Evolutionary conservation across 305 asterid species (phyloP).

Genomic region (Ajuga reptans): DNA sequence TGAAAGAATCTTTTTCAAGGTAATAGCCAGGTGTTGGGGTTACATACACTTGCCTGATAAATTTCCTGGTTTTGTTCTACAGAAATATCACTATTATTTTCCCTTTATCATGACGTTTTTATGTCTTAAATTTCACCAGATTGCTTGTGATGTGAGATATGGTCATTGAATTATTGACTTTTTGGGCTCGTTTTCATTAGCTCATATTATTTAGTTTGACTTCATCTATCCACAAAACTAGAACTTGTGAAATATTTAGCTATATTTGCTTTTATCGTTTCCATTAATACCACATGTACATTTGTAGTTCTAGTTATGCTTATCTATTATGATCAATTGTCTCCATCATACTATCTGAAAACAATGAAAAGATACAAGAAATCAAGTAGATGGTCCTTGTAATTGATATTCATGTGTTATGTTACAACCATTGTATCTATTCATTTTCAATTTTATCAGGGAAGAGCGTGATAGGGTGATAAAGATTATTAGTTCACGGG

Average conservation of each 20-base stretch:
- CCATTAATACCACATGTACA: background rate
- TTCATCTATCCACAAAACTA: background rate
- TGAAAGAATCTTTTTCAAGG: conserved; percentile 67
- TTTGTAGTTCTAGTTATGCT: background rate
- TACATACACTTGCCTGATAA: conserved; percentile 18
- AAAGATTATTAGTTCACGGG: conserved; percentile 51
- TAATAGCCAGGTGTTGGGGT: conserved; percentile 20
- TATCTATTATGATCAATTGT: conserved; percentile 11
- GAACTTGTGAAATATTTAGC: background rate
- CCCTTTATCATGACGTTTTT: conserved; percentile 2
- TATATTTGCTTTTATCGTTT: conserved; percentile 7
- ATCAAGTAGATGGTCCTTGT: background rate
- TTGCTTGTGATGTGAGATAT: conserved; percentile 10
- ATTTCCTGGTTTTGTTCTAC: too few species aligned
- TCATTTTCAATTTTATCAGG: conserved; percentile 32
- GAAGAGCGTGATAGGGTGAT: conserved; percentile 63
- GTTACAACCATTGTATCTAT: conserved; percentile 7
- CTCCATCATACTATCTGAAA: background rate
- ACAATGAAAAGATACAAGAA: background rate
- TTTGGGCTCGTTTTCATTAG: background rate
- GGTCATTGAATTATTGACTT: background rate
- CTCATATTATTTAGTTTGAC: background rate
- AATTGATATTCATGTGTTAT: conserved; percentile 2
- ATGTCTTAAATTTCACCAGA: conserved; percentile 5
- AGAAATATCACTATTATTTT: background rate